phyloP scores from a whole-genome alignment of 208 protist genomes.

The Leptomonas seymouri region DNA sequence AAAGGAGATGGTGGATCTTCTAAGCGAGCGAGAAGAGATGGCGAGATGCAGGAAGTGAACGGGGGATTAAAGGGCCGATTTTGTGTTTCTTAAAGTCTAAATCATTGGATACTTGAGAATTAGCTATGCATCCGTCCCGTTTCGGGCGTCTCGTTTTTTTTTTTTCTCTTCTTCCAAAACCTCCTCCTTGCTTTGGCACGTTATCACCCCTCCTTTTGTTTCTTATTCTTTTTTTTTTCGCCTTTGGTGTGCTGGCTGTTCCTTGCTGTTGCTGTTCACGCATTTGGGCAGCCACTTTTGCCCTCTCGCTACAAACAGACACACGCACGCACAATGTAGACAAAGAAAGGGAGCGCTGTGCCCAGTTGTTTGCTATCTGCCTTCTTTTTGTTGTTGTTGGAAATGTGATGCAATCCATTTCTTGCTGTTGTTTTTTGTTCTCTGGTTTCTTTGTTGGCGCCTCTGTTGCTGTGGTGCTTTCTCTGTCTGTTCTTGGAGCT shows the following conservation, averaged over 20 bases:
- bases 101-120: too few relatives aligned
- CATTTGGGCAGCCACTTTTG: neutral
- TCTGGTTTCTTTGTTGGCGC: constrained; percentile 6
- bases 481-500: too few relatives aligned
- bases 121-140: too few relatives aligned
- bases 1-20: constrained; percentile 37
- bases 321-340: neutral
- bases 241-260: too few relatives aligned
- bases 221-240: too few relatives aligned
- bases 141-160: too few relatives aligned
- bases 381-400: constrained; percentile 4
- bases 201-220: too few relatives aligned
- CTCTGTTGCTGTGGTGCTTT: neutral
- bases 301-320: neutral
- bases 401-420: neutral
- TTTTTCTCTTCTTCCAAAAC: too few relatives aligned
- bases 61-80: too few relatives aligned
- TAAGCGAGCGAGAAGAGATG: constrained; percentile 4
- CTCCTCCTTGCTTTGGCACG: too few relatives aligned
- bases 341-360: neutral
- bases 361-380: neutral
- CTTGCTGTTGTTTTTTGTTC: neutral
- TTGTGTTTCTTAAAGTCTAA: too few relatives aligned
- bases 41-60: neutral
- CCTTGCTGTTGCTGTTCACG: constrained; percentile 5